Evolutionary conservation across 768 basidiomycete genomes (phyloP).

Genomic region (Trametes elegans): DNA sequence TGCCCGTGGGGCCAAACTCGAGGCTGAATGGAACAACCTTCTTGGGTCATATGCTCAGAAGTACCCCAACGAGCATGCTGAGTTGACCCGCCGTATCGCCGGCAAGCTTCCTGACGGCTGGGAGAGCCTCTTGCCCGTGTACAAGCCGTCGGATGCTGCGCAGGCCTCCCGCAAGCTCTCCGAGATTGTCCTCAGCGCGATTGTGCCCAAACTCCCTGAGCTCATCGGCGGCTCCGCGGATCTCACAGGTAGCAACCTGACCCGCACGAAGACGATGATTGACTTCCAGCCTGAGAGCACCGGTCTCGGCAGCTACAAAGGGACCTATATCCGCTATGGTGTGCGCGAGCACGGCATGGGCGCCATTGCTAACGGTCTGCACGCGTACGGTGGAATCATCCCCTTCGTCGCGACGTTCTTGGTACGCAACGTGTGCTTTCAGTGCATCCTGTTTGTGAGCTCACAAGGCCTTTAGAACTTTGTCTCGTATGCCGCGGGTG

Average conservation of each 20-base stretch:
- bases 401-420: conserved; percentile 93
- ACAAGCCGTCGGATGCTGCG: conserved; percentile 79
- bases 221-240: conserved; percentile 88
- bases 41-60: conserved; percentile 69
- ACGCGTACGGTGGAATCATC: conserved; percentile 88
- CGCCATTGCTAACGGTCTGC: conserved; percentile 89
- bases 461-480: conserved; percentile 63
- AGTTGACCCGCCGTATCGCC: conserved; percentile 80
- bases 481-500: conserved; percentile 91
- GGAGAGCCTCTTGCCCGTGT: conserved; percentile 83
- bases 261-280: conserved; percentile 76
- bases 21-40: conserved; percentile 71
- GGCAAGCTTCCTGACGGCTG: conserved; percentile 83
- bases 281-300: conserved; percentile 94
- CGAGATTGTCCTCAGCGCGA: conserved; percentile 79
- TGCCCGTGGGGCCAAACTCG: conserved; percentile 69
- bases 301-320: conserved; percentile 77
- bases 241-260: conserved; percentile 89
- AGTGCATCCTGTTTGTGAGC: background rate
- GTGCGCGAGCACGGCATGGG: conserved; percentile 98
- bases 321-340: conserved; percentile 93
- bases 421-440: conserved; percentile 37
- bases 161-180: conserved; percentile 92
- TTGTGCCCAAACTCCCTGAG: conserved; percentile 77
- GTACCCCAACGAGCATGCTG: conserved; percentile 82